Base-by-base conservation (phyloP, 768 basidiomycete genomes). In the Collybiopsis luxurians region DNA sequence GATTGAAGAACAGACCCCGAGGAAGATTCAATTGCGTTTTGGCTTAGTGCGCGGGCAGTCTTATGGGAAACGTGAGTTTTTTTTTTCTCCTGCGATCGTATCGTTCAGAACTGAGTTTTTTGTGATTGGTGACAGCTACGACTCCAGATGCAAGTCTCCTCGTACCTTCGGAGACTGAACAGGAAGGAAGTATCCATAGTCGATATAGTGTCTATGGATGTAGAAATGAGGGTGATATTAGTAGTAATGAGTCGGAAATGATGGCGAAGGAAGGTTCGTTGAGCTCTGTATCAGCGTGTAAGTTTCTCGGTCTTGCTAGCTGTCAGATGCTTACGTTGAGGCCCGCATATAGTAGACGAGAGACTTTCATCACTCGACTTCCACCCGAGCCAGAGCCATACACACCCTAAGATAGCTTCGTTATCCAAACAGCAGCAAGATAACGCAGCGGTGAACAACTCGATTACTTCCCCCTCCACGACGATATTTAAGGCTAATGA, bases 111-210 rank as follows among this genome's bases (percentile, higher is more conserved):
- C 19, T 21, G n/a, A 4, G 31, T 13, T n/a, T 2, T 19, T 23
- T 13, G 5, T 36, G 2, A 17, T 38, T 24, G 28, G 9, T 19
- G 17, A 40, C 36, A 23, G n/a, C 5, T 52, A 34, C 13, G 4
- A 6, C 39, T 24, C n/a, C 50, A 30, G 30, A 17, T 30, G 5
- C 46, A 28, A 6, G 28, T 15, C 15, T 31, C 12, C 23, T 23
- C 21, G 34, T 50, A 34, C 49, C 34, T 21, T 6, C 39, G 5
- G 52, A 38, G 17, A 15, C 24, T 17, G 52, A 43, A 38, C 31
- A 48, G 13, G 49, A 50, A 50, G 49, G 31, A 31, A 50, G 49
- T 23, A 38, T 50, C 6, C 34, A 50, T 38, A 50, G 49, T 24
- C 49, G 49, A 4, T 50, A 50, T 21, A 39, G 49, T 31, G 12